phyloP scores from a whole-genome alignment of 306 rosid species.

The Quercus mongolica region DNA sequence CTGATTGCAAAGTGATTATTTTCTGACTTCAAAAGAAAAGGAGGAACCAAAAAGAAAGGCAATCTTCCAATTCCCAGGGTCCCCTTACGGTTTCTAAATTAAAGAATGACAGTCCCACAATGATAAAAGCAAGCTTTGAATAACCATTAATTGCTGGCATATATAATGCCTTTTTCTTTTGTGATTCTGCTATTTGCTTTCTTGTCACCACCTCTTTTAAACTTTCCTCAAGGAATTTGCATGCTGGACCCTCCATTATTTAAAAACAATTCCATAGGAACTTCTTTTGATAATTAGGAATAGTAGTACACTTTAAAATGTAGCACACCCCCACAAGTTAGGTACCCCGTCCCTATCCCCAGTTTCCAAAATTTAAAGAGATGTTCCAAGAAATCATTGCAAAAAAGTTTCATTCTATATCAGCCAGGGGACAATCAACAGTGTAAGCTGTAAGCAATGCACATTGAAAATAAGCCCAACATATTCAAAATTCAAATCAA shows the following conservation, averaged over 20 bases:
- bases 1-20: neutral
- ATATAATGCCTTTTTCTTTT: neutral
- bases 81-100: neutral
- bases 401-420: too few relatives aligned
- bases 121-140: neutral
- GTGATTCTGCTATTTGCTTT: neutral
- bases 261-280: neutral
- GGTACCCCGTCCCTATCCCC: neutral
- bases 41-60: slow-evolving; percentile 1
- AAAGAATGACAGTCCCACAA: neutral
- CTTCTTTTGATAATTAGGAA: neutral
- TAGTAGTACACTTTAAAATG: neutral
- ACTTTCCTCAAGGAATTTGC: neutral
- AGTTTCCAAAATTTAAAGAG: neutral
- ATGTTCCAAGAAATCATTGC: neutral
- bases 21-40: neutral
- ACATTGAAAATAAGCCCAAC: too few relatives aligned
- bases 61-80: neutral
- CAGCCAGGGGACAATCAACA: neutral
- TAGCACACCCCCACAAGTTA: neutral
- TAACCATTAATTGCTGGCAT: neutral
- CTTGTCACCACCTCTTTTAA: neutral
- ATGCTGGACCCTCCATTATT: neutral
- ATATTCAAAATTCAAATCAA: neutral
- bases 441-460: too few relatives aligned